Conservation (phyloP, 495 filamentous ascomycete species). For the Talaromyces wortmannii region DNA sequence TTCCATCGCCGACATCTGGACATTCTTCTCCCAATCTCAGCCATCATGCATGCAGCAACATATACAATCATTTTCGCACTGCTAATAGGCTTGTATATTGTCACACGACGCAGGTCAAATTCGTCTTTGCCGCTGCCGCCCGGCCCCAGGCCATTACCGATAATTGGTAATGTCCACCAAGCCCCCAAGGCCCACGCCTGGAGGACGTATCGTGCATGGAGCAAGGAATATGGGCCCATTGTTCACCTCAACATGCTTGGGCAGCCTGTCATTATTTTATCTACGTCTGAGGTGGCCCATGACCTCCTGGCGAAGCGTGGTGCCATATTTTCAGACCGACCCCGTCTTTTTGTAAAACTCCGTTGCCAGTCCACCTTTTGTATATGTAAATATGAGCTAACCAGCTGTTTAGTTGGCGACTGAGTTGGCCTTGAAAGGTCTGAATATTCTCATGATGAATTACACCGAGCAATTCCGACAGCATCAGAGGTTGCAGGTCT, state of each 20-base stretch:
- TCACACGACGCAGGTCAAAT: background rate
- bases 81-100: background rate
- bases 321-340: slow-evolving; percentile 13
- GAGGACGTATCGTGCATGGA: slow-evolving; percentile 44
- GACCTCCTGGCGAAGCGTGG: slow-evolving; percentile 20
- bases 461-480: slow-evolving; percentile 13
- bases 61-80: background rate
- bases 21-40: background rate
- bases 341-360: slow-evolving; percentile 4
- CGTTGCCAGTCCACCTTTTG: background rate
- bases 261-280: slow-evolving; percentile 19
- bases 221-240: slow-evolving; percentile 34
- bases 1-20: background rate
- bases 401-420: slow-evolving; percentile 13
- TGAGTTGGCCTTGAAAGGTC: slow-evolving; percentile 11
- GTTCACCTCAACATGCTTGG: slow-evolving; percentile 18
- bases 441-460: slow-evolving; percentile 16
- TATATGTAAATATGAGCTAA: background rate
- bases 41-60: background rate
- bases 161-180: slow-evolving; percentile 51
- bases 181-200: slow-evolving; percentile 47
- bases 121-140: slow-evolving; percentile 34
- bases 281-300: slow-evolving; percentile 17
- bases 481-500: slow-evolving; percentile 12
- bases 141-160: slow-evolving; percentile 45